A percentile compares a stretch with the other conserved stretches of the same genome.
These are phyloP conservation scores for Ophiocordyceps robertsii DNA, from an alignment of 2,329 filamentous ascomycete genomes.

Conservation along the genomic window DNA sequence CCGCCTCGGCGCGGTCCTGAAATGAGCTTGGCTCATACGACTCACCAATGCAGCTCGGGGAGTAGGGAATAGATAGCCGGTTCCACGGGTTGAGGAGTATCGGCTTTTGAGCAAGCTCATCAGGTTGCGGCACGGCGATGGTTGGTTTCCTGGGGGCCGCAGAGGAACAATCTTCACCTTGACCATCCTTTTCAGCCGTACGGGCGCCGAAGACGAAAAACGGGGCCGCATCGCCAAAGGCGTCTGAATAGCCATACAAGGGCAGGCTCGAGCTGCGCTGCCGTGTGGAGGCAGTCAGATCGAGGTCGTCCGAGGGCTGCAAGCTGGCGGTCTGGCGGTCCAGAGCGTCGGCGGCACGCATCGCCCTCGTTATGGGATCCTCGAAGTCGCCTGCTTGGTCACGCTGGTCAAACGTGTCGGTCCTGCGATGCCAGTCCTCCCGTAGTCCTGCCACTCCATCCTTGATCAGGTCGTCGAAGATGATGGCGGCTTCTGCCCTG, in stretches of 20 bases:
- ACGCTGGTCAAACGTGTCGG: constrained; percentile 1
- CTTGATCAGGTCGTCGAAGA: constrained; percentile 37
- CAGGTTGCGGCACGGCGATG: constrained; percentile 15
- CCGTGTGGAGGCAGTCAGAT: constrained; percentile 25
- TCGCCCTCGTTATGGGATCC: constrained; percentile 40
- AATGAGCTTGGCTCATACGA: constrained; percentile 10
- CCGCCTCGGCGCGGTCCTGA: constrained; percentile 8
- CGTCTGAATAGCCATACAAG: constrained; percentile 28
- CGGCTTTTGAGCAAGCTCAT: constrained; percentile 6
- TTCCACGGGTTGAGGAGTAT: constrained; percentile 6
- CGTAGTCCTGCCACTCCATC: constrained; percentile 29
- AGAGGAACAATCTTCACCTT: constrained; percentile 4
- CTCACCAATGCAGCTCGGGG: constrained; percentile 22
- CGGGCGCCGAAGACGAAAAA: constrained; percentile 34
- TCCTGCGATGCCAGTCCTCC: constrained; percentile 8
- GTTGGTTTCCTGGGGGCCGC: constrained; percentile 6
- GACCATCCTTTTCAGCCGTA: constrained; percentile 9
- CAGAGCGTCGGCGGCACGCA: constrained; percentile 45
- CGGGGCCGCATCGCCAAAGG: constrained; percentile 28
- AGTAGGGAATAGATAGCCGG: constrained; percentile 10
- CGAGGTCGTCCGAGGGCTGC: constrained; percentile 35
- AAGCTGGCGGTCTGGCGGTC: constrained; percentile 40
- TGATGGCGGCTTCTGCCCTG: constrained; percentile 30
- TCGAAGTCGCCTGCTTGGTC: constrained; percentile 10
- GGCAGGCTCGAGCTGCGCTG: constrained; percentile 37